phyloP scores from a whole-genome alignment of 345 rosid genomes.

The Eucalyptus cloeziana region DNA sequence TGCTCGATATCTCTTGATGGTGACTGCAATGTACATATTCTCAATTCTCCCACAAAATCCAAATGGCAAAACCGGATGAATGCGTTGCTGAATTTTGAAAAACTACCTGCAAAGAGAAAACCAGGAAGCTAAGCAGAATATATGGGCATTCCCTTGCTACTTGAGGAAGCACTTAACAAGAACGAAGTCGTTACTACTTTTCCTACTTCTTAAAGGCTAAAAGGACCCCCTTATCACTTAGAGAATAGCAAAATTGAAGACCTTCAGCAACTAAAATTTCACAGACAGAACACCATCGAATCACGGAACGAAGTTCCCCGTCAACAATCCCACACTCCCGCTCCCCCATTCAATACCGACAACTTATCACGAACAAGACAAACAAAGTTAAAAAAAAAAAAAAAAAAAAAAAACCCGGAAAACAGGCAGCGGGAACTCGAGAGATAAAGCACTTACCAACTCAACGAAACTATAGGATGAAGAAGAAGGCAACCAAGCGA shows the following conservation, averaged over 20 bases:
- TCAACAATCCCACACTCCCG: background rate
- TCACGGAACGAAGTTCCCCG: background rate
- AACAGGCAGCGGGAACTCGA: background rate
- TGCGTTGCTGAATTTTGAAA: background rate
- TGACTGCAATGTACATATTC: conserved; percentile 77
- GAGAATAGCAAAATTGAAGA: background rate
- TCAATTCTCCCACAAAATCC: conserved; percentile 34
- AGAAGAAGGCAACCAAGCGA: conserved; percentile 69
- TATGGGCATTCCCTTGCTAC: background rate
- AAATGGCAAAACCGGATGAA: background rate
- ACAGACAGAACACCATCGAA: background rate
- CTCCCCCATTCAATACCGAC: background rate
- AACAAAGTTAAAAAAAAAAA: background rate
- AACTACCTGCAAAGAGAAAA: background rate
- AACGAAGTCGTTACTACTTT: background rate
- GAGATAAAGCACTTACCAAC: conserved; percentile 9
- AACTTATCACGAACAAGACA: no score
- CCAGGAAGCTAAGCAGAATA: background rate
- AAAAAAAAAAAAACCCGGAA: background rate
- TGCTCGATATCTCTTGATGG: conserved; percentile 61
- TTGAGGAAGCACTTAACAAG: background rate
- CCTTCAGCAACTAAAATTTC: background rate
- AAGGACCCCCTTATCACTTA: background rate
- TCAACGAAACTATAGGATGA: conserved; percentile 50
- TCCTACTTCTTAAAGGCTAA: background rate